A percentile compares a stretch with the other conserved stretches of the same genome.
Evolutionary conservation across 1,284 basidiomycete genomes (phyloP).

Genomic region (Fistulina hepatica): DNA sequence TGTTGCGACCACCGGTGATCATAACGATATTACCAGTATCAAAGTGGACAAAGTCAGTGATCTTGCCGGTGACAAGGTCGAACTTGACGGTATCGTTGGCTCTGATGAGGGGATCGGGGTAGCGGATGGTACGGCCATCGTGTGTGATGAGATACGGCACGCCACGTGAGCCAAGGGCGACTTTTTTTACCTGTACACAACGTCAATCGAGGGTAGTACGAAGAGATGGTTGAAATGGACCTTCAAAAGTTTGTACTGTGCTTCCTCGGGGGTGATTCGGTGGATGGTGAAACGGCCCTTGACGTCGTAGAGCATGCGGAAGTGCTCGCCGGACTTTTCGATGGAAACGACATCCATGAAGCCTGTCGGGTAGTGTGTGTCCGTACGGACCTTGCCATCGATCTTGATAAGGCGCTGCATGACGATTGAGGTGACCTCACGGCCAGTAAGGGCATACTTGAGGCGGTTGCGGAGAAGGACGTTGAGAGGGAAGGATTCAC

Average conservation of each 20-base stretch:
- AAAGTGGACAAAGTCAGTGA: constrained; percentile 90
- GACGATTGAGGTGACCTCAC: constrained; percentile 93
- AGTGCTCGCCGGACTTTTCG: constrained; percentile 98
- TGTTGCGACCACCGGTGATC: constrained; percentile 99
- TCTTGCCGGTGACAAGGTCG: constrained; percentile 92
- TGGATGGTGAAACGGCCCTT: constrained; percentile 99
- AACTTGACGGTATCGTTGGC: constrained; percentile 99
- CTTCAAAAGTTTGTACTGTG: constrained; percentile 96
- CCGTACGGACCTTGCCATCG: constrained; percentile 97
- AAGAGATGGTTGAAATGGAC: too few relatives aligned
- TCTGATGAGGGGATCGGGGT: constrained; percentile 93
- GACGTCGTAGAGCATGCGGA: constrained; percentile 98
- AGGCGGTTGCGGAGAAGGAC: constrained; percentile 98
- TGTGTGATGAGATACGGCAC: constrained; percentile 98
- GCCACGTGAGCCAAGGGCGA: constrained; percentile 87
- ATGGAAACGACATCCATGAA: constrained; percentile 98
- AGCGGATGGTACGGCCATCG: constrained; percentile 99
- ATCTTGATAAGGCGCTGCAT: constrained; percentile 98
- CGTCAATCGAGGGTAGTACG: too few relatives aligned
- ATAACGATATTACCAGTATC: constrained; percentile 97
- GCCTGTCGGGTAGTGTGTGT: constrained; percentile 92
- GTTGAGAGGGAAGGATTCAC: constrained; percentile 89
- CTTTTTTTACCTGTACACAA: too few relatives aligned
- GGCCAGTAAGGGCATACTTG: constrained; percentile 96
- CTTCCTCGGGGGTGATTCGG: constrained; percentile 98